Base-by-base conservation (phyloP, 192 early-diverging fungal species). In the Entomortierella chlamydospora region DNA sequence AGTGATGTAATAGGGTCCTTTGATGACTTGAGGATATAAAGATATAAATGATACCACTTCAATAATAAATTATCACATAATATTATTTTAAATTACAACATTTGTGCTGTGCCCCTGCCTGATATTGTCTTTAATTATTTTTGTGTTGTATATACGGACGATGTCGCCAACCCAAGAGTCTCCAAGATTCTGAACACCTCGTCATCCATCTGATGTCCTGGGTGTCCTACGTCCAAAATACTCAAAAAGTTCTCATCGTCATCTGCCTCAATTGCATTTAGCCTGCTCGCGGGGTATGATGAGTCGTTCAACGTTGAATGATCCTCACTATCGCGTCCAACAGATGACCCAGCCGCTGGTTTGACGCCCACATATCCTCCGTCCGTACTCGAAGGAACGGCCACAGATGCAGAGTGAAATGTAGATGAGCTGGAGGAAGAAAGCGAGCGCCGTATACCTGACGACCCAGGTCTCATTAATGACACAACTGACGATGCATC, bases 211-310 rank as follows among this genome's bases (percentile, higher is more conserved):
- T 69, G 52, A 28, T 63, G 60, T 5, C 45, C 60, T 5, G 66
- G 67, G 39, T 78, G 60, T 31, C 66, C 55, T 15, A 59, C 66
- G n/a, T 78, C 73, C 37, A 78, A 41, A 29, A 78, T 69, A 50
- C 73, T 78, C 47, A 31, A 58, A 34, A 69, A 53, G 31, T 33
- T 28, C 28, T 18, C 43, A 0, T 56, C 34, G 33, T 57, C 56
- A 9, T 58, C 29, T 17, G 49, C 41, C 11, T 23, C 45, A 4
- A 43, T 47, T 5, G 26, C 57, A 28, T 49, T 52, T n/a, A 1
- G 23, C 18, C 23, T 41, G 25, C 23, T 43, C 3, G 26, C 58
- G 53, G 10, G n/a, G n/a, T 29, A 17, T 33, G 28, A 18, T 3
- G 55, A 60, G 2, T 53, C 59, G 13, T 60, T 61, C 30, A 58